A percentile compares a stretch with the other conserved stretches of the same genome.
phyloP scores from a whole-genome alignment of 768 basidiomycete species.

The Mycena albidolilacea region DNA sequence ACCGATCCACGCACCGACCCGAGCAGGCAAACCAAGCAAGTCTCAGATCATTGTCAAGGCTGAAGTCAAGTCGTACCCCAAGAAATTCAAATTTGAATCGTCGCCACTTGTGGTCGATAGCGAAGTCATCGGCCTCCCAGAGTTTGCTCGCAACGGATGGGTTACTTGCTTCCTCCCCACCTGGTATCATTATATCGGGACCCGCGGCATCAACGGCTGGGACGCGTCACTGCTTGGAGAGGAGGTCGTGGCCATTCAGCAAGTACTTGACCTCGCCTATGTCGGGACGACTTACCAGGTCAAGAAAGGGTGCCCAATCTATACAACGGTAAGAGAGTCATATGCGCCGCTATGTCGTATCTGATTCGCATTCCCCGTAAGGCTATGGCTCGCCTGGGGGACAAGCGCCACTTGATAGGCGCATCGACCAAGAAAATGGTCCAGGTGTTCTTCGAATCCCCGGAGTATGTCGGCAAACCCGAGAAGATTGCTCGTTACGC shows the following conservation, averaged over 20 bases:
- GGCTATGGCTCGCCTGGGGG: conserved; percentile 3
- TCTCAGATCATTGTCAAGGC: no score
- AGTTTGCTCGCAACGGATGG: conserved; percentile 1
- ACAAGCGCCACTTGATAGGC: conserved; percentile 17
- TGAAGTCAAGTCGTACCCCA: no score
- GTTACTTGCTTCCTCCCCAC: background rate
- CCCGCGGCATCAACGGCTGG: background rate
- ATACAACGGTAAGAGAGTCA: background rate
- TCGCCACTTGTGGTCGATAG: background rate
- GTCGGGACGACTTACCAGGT: background rate
- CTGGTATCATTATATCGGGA: background rate
- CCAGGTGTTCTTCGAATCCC: background rate
- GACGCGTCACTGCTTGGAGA: background rate
- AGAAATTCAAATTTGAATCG: no score
- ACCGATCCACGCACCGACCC: no score
- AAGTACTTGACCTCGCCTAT: background rate
- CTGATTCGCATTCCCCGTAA: background rate
- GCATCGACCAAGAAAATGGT: background rate
- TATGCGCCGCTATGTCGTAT: no score
- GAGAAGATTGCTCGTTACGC: background rate
- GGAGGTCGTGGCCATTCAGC: conserved; percentile 1
- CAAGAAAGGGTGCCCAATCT: conserved; percentile 6
- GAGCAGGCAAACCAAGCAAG: no score
- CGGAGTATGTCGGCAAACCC: background rate
- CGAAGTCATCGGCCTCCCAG: background rate